Conservation (phyloP, 2,329 filamentous ascomycete genomes). For the Penicillium sp. region DNA sequence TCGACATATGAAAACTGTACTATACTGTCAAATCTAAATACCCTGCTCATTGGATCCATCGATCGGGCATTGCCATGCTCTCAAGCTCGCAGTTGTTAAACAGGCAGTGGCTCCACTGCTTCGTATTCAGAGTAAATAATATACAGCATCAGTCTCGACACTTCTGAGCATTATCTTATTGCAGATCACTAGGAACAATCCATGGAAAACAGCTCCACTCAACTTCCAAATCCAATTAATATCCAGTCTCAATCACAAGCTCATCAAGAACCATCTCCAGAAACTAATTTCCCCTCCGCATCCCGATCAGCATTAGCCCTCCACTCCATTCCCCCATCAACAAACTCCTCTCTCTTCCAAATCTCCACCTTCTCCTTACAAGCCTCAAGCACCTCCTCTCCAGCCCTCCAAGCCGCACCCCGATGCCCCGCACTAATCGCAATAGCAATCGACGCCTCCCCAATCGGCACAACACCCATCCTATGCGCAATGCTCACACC, state of each 20-base stretch:
- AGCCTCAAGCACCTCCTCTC: constrained; percentile 83
- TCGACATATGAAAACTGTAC: constrained; percentile 21
- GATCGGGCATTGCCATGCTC: neutral
- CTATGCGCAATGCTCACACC: constrained; percentile 81
- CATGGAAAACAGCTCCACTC: neutral
- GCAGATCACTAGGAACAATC: neutral
- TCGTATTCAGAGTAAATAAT: neutral
- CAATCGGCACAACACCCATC: constrained; percentile 79
- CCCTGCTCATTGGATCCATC: constrained; percentile 21
- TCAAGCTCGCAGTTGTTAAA: neutral
- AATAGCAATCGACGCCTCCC: constrained; percentile 91
- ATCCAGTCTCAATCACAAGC: neutral
- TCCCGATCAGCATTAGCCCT: constrained; percentile 79
- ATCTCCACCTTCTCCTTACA: constrained; percentile 89
- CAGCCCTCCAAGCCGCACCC: constrained; percentile 80
- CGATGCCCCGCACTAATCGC: constrained; percentile 82
- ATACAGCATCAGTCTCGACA: neutral
- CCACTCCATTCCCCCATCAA: constrained; percentile 71
- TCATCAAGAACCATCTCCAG: neutral
- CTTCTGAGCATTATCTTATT: no score
- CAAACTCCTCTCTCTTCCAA: constrained; percentile 92
- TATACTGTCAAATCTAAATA: constrained; percentile 27
- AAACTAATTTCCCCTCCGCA: constrained; percentile 41
- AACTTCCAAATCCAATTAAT: neutral
- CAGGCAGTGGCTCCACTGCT: neutral